phyloP scores from a whole-genome alignment of 345 rosid species.

The Pistacia vera region DNA sequence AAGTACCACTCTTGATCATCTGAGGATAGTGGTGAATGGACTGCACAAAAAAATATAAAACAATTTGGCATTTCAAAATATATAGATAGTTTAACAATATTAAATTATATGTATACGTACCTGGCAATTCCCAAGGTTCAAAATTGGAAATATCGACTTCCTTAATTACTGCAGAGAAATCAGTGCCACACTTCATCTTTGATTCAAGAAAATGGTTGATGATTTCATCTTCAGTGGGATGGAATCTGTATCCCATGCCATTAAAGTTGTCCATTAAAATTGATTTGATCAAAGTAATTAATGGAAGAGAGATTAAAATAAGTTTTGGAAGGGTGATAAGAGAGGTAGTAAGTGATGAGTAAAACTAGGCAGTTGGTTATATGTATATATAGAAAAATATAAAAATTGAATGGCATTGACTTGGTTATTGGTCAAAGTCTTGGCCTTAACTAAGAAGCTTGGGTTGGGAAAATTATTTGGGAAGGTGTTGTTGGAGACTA shows the following conservation, averaged over 20 bases:
- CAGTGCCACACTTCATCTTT: conserved; percentile 10
- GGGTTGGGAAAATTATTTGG: neutral
- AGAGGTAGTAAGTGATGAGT: neutral
- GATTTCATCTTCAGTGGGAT: conserved; percentile 34
- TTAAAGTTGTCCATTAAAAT: neutral
- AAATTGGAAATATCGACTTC: conserved; percentile 14
- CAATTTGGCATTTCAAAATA: neutral
- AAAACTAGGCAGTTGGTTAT: too few species aligned
- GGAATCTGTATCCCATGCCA: conserved; percentile 32
- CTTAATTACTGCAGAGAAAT: neutral
- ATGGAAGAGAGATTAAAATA: too few species aligned
- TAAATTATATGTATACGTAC: conserved; percentile 15
- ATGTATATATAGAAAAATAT: too few species aligned
- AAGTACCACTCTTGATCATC: conserved; percentile 42
- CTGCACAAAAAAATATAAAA: neutral
- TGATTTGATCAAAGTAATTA: too few species aligned
- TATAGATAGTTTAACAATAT: too few species aligned
- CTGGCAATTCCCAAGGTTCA: conserved; percentile 36
- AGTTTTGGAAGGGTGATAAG: neutral
- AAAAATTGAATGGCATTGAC: too few species aligned
- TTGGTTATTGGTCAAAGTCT: neutral
- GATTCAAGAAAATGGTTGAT: neutral
- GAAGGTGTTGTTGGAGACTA: too few species aligned
- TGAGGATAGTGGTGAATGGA: neutral
- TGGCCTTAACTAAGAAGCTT: neutral